Evolutionary conservation across 129 eudicot species (phyloP), one percentile per base, ranked within the genome.

Genomic region (Chrysanthemum seticuspe): DNA sequence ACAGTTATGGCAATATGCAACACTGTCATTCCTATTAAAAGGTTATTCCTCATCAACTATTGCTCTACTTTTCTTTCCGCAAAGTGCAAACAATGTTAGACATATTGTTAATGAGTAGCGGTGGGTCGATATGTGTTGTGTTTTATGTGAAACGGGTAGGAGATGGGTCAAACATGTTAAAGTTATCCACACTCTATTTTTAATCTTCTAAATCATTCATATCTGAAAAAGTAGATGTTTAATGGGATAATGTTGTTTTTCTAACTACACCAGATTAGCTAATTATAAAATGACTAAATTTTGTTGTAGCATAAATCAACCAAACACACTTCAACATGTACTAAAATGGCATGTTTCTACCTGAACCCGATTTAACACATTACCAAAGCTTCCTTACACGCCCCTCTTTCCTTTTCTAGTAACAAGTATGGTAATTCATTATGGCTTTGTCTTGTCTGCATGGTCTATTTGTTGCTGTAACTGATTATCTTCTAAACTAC

Each of bases 1-100:
- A 88, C 85, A 19, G 97, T 94, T 64, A 94, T 94, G 97, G 92
- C 99, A 68, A 78, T 88, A 67, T 94, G 99, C 76, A 94, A 94
- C 73, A 94, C 99, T 16, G 99, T 90, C 45, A 80, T 94, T 74
- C 97, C 99, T 61, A 77, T 89, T 21, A 85, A 78, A 80, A 94
- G 99, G 99, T 94, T 62, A 77, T 73, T 67, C 59, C 64, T 70
- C 62, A 15, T 59, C 14, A 18, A 18, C 53, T 67, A 2, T 64
- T 15, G 52, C 58, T 18, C n/a, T 44, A 51, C 2, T 61, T 53
- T 40, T 34, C 50, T 36, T 25, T 62, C 23, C 1, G 13, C 60
- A 15, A 49, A 27, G 25, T 3, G 16, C 65, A 21, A 49, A 27
- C 45, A 62, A 40, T 13, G 45, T 59, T 63, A 40, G 62, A 71